These are phyloP conservation scores for Atkinsonella texensis DNA, from an alignment of 2,329 filamentous ascomycete genomes.

Conservation along the genomic window DNA sequence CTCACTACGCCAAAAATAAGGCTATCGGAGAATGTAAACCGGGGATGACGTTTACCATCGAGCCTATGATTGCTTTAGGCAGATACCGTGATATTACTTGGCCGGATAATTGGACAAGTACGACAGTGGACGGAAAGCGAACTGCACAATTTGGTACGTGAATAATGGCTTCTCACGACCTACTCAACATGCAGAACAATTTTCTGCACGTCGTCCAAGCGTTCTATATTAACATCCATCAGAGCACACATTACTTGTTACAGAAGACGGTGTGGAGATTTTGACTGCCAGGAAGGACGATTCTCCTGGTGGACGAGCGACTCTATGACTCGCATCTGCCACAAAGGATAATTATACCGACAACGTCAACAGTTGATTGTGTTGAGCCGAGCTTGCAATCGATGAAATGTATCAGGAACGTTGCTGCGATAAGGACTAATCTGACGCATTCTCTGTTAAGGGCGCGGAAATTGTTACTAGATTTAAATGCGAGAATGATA, in stretches of 20 bases:
- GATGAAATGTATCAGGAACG: background rate
- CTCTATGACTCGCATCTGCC: slow-evolving; percentile 33
- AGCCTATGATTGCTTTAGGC: slow-evolving; percentile 94
- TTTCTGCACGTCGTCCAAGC: background rate
- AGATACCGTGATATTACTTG: slow-evolving; percentile 89
- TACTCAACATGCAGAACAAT: background rate
- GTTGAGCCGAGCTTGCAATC: background rate
- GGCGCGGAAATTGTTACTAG: too few species aligned
- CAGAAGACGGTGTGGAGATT: slow-evolving; percentile 70
- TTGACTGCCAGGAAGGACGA: slow-evolving; percentile 60
- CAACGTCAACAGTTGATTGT: background rate
- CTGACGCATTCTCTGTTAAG: too few species aligned
- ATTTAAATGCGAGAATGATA: too few species aligned
- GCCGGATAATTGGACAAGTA: slow-evolving; percentile 98
- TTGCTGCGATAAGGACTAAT: too few species aligned
- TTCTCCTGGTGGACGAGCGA: slow-evolving; percentile 63
- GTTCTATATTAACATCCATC: background rate
- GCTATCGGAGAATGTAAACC: slow-evolving; percentile 86
- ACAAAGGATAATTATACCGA: slow-evolving; percentile 6
- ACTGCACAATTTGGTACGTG: slow-evolving; percentile 79
- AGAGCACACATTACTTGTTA: slow-evolving; percentile 78
- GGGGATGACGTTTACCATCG: slow-evolving; percentile 98
- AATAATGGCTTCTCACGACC: slow-evolving; percentile 16
- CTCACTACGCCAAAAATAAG: slow-evolving; percentile 98
- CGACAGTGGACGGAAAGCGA: slow-evolving; percentile 75